These are phyloP conservation scores for Cladophialophora exuberans DNA, from an alignment of 2,329 filamentous ascomycete species.

Conservation along the genomic window DNA sequence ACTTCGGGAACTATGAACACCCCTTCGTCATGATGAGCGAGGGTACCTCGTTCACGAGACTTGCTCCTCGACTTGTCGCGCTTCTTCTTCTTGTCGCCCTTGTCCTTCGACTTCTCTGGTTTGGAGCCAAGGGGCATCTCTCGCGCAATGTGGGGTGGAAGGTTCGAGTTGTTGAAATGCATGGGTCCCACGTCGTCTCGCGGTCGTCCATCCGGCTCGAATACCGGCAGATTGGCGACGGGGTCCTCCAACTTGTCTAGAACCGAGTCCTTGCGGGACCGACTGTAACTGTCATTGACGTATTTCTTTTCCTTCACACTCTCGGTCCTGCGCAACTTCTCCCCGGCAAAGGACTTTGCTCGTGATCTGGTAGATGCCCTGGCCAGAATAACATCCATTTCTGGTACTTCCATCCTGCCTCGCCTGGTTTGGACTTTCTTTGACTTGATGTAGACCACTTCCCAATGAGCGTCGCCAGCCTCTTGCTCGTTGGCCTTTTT, in stretches of 20 bases:
- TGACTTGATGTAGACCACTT: constrained; percentile 27
- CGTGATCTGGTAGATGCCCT: constrained; percentile 10
- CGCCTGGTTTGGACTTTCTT: constrained; percentile 18
- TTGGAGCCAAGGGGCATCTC: constrained; percentile 32
- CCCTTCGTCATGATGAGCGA: constrained; percentile 17
- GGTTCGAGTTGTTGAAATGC: constrained; percentile 25
- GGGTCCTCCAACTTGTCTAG: constrained; percentile 29
- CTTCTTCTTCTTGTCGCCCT: constrained; percentile 23
- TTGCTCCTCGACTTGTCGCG: constrained; percentile 25
- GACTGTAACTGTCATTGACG: constrained; percentile 18
- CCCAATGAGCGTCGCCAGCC: constrained; percentile 20
- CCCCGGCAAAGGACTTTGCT: constrained; percentile 17
- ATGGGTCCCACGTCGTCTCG: constrained; percentile 27
- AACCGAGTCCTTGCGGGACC: constrained; percentile 25
- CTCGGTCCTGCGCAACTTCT: constrained; percentile 13
- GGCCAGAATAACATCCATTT: constrained; percentile 30
- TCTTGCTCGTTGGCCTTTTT: constrained; percentile 21
- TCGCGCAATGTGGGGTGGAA: constrained; percentile 30
- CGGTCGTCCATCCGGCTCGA: constrained; percentile 28
- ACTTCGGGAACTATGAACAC: constrained; percentile 18
- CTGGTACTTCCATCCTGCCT: constrained; percentile 20
- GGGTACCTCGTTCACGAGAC: constrained; percentile 17
- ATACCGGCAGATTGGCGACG: constrained; percentile 25
- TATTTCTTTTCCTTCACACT: constrained; percentile 17
- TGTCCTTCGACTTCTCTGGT: constrained; percentile 24